A percentile compares a stretch with the other conserved stretches of the same genome.
Conservation (phyloP, 208 protist genomes). For the Acanthamoeba royreba region DNA sequence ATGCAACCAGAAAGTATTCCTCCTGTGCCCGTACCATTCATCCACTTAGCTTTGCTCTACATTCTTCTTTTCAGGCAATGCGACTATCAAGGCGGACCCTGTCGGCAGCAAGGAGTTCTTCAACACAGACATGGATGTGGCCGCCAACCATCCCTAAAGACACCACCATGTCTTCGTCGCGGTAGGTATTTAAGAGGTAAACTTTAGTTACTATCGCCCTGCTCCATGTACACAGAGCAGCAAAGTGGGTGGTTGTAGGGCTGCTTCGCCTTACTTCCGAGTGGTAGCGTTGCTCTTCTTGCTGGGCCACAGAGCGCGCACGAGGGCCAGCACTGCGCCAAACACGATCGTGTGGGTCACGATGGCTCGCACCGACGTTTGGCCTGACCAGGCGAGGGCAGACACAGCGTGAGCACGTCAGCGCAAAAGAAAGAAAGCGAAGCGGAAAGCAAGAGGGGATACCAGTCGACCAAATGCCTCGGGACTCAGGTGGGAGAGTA, state of each 20-base stretch:
- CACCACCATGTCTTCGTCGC: too few relatives aligned
- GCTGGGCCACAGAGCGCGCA: not conserved
- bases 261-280: too few relatives aligned
- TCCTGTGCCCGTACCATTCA: too few relatives aligned
- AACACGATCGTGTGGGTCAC: conserved; percentile 24
- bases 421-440: not conserved
- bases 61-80: not conserved
- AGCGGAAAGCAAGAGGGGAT: not conserved
- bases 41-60: not conserved
- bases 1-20: not conserved
- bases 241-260: too few relatives aligned
- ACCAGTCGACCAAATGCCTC: not conserved
- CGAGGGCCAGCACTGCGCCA: not conserved
- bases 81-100: conserved; percentile 92
- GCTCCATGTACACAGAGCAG: too few relatives aligned
- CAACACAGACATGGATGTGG: not conserved
- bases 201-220: too few relatives aligned
- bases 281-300: not conserved
- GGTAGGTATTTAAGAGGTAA: too few relatives aligned
- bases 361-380: not conserved
- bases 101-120: conserved; percentile 68
- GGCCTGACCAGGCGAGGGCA: too few relatives aligned
- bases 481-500: not conserved
- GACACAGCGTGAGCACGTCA: too few relatives aligned
- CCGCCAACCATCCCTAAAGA: too few relatives aligned